Conservation (phyloP, 1,139 yeast species). For the Blastobotrys capitulatus region DNA sequence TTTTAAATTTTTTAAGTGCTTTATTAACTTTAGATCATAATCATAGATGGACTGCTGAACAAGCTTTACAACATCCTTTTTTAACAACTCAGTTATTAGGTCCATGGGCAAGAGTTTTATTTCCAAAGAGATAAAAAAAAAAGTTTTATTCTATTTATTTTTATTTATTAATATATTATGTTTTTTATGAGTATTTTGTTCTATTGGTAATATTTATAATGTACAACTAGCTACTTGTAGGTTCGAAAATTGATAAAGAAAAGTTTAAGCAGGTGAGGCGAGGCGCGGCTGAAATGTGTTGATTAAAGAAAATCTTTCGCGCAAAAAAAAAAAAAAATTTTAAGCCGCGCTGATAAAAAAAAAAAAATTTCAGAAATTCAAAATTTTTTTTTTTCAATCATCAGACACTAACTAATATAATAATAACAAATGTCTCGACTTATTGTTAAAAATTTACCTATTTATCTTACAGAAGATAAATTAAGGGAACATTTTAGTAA, state of each 20-base stretch:
- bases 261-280: no score
- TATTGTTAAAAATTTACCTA: constrained; percentile 91
- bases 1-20: constrained; percentile 17
- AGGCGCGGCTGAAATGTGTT: neutral
- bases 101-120: constrained; percentile 4
- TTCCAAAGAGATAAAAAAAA: neutral
- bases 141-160: neutral
- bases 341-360: neutral
- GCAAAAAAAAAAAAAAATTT: neutral
- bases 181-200: neutral
- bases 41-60: constrained; percentile 74
- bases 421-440: constrained; percentile 60
- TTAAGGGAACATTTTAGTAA: constrained; percentile 62
- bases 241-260: neutral
- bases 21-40: constrained; percentile 69
- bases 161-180: neutral
- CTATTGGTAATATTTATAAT: neutral
- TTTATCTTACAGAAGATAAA: constrained; percentile 70
- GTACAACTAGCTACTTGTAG: neutral
- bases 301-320: neutral
- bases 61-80: constrained; percentile 57
- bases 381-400: neutral
- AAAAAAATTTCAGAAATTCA: neutral
- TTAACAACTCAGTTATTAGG: constrained; percentile 10
- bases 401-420: neutral